Conservation (phyloP, 371 early-diverging fungal species). For the Lichtheimia ramosa region DNA sequence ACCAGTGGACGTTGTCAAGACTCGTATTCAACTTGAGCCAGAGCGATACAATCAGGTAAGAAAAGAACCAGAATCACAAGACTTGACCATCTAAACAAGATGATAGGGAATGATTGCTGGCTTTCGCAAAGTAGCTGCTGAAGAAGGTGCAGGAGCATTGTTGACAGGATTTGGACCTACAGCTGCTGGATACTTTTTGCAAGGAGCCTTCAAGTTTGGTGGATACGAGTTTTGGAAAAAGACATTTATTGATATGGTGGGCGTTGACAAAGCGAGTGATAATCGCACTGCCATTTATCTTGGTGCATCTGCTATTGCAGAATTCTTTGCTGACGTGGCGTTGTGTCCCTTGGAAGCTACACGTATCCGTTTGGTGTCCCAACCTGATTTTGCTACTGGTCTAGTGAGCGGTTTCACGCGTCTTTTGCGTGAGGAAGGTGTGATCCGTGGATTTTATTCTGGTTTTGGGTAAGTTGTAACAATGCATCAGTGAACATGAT, state of each 20-base stretch:
- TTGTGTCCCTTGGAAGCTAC: conserved; percentile 86
- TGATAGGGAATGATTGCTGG: conserved; percentile 47
- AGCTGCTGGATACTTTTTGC: conserved; percentile 82
- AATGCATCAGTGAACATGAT: background rate
- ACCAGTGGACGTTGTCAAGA: conserved; percentile 64
- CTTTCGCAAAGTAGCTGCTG: conserved; percentile 64
- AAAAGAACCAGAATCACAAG: no score
- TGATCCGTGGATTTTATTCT: conserved; percentile 67
- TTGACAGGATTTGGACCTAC: conserved; percentile 83
- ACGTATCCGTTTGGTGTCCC: conserved; percentile 47
- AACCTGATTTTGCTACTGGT: conserved; percentile 60
- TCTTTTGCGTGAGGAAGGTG: conserved; percentile 67
- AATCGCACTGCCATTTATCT: conserved; percentile 79
- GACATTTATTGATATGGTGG: conserved; percentile 61
- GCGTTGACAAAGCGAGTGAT: conserved; percentile 73
- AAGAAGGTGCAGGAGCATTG: conserved; percentile 71
- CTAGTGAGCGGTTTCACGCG: conserved; percentile 54
- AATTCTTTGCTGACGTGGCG: conserved; percentile 84
- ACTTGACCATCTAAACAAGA: no score
- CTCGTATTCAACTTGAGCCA: conserved; percentile 66
- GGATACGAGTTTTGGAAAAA: conserved; percentile 85
- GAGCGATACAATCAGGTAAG: conserved; percentile 61
- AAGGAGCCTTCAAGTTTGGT: conserved; percentile 90
- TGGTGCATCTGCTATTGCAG: conserved; percentile 82
- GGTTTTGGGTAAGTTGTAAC: conserved; percentile 46